phyloP scores from a whole-genome alignment of 768 basidiomycete species.

The Stropharia rugosoannulata region DNA sequence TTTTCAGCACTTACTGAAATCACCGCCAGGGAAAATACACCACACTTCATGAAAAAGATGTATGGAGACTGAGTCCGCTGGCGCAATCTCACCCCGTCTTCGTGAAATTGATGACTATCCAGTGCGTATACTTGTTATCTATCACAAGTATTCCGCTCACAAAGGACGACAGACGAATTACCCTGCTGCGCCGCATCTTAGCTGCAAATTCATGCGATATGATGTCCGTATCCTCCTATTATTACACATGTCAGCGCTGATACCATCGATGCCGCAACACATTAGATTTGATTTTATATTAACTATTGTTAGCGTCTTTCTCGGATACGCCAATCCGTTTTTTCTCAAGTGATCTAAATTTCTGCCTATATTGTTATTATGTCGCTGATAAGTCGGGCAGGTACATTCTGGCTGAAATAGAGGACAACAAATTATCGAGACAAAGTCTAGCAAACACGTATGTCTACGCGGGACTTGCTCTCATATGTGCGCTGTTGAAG shows the following conservation, averaged over 20 bases:
- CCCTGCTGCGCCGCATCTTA: slow-evolving; percentile 39
- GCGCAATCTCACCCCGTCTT: slow-evolving; percentile 68
- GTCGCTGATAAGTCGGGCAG: slow-evolving; percentile 21
- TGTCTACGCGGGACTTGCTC: slow-evolving; percentile 76
- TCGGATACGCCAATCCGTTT: slow-evolving; percentile 82
- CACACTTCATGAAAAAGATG: slow-evolving; percentile 68
- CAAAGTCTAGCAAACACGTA: slow-evolving; percentile 62
- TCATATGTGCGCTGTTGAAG: slow-evolving; percentile 43
- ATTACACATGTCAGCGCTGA: not conserved
- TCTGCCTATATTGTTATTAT: not conserved
- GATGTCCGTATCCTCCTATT: slow-evolving; percentile 23
- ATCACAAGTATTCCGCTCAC: not conserved
- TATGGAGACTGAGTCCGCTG: slow-evolving; percentile 71
- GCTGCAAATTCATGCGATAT: slow-evolving; percentile 47
- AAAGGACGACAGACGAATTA: slow-evolving; percentile 27
- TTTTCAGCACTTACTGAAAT: not conserved
- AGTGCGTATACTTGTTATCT: not conserved
- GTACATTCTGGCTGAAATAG: slow-evolving; percentile 60
- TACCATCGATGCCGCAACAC: not conserved
- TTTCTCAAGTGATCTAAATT: slow-evolving; percentile 65
- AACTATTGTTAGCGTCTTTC: slow-evolving; percentile 66
- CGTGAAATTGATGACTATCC: slow-evolving; percentile 39
- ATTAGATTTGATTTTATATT: slow-evolving; percentile 61
- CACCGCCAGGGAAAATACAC: slow-evolving; percentile 38
- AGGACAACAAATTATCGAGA: slow-evolving; percentile 37